Evolutionary conservation across 2,329 filamentous ascomycete genomes (phyloP).

Genomic region (Tolypocladium sp.): DNA sequence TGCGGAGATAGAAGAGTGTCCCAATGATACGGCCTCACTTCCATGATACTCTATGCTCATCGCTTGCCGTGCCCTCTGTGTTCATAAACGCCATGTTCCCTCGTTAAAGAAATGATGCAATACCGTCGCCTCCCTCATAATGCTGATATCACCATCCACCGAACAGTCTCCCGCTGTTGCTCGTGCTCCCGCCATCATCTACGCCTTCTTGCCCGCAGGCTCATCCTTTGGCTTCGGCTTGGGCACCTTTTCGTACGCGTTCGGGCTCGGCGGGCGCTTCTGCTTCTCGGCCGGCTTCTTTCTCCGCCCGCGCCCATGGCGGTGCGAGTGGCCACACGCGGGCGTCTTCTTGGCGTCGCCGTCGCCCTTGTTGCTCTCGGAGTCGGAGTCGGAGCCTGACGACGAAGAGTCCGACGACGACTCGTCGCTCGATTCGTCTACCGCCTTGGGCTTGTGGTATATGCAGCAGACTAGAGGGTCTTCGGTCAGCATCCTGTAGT

Average conservation of each 20-base stretch:
- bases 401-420: slow-evolving; percentile 42
- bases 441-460: slow-evolving; percentile 76
- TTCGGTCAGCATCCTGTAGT: not conserved
- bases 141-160: not conserved
- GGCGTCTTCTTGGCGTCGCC: slow-evolving; percentile 19
- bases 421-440: slow-evolving; percentile 73
- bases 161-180: not conserved
- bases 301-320: slow-evolving; percentile 8
- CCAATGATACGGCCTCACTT: not conserved
- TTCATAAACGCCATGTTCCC: not conserved
- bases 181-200: not conserved
- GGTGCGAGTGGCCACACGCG: slow-evolving; percentile 25
- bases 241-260: slow-evolving; percentile 70
- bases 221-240: slow-evolving; percentile 30
- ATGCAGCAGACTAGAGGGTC: slow-evolving; percentile 80
- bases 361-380: slow-evolving; percentile 29
- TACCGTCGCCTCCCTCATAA: slow-evolving; percentile 3
- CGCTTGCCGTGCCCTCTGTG: not conserved
- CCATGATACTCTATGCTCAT: not conserved
- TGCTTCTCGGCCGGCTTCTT: slow-evolving; percentile 20
- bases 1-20: not conserved
- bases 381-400: slow-evolving; percentile 44
- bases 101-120: not conserved
- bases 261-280: slow-evolving; percentile 56
- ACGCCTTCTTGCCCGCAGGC: slow-evolving; percentile 10